Evolutionary conservation across 495 filamentous ascomycete genomes (phyloP).

Genomic region (Podospora sp.): DNA sequence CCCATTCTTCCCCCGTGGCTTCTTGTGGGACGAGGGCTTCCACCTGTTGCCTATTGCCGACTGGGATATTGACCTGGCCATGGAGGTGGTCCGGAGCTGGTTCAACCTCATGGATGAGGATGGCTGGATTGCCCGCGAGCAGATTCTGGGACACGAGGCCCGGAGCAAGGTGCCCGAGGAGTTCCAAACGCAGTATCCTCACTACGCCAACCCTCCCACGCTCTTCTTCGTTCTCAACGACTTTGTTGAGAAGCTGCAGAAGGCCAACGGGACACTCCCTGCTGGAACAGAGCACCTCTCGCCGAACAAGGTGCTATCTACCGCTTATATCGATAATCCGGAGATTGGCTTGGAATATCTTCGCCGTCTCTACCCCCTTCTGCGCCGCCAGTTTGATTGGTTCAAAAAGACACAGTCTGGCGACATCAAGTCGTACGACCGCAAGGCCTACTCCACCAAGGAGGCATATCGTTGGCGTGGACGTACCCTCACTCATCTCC

Average conservation of each 20-base stretch:
- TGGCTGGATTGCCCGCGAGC: conserved; percentile 96
- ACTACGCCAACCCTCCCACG: conserved; percentile 98
- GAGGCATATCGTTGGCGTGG: conserved; percentile 97
- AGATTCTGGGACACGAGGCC: conserved; percentile 92
- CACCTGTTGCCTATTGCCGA: conserved; percentile 90
- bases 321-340: conserved; percentile 64
- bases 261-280: conserved; percentile 43
- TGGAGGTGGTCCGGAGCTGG: conserved; percentile 95
- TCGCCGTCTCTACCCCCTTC: conserved; percentile 81
- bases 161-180: conserved; percentile 94
- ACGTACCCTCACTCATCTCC: conserved; percentile 78
- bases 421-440: conserved; percentile 88
- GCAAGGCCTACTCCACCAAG: conserved; percentile 79
- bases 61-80: conserved; percentile 88
- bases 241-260: conserved; percentile 73
- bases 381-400: conserved; percentile 91
- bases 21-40: conserved; percentile 98
- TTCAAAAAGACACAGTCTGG: conserved; percentile 90
- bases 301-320: conserved; percentile 47
- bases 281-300: conserved; percentile 38
- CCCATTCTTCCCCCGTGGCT: conserved; percentile 94
- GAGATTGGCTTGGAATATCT: conserved; percentile 74
- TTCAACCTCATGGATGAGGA: conserved; percentile 94
- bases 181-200: conserved; percentile 95
- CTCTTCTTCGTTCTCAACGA: conserved; percentile 85